A percentile compares a stretch with the other conserved stretches of the same genome.
Conservation (phyloP, 1,139 yeast genomes). For the Pichia sp. region DNA sequence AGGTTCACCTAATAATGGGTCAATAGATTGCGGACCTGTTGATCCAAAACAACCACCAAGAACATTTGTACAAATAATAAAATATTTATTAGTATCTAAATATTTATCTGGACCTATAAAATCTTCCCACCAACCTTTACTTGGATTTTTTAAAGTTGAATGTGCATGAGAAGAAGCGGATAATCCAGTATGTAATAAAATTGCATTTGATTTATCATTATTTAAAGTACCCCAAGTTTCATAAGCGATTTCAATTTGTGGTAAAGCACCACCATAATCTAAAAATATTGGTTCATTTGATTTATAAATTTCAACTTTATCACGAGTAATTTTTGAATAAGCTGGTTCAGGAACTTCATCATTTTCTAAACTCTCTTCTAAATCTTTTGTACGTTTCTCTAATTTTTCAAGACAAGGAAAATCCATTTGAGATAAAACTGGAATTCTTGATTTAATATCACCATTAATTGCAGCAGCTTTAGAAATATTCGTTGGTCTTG, state of each 20-base stretch:
- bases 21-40: constrained; percentile 82
- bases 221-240: constrained; percentile 86
- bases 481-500: constrained; percentile 21
- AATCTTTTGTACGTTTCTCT: constrained; percentile 50
- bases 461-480: constrained; percentile 18
- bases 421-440: constrained; percentile 47
- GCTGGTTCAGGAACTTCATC: constrained; percentile 75
- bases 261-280: constrained; percentile 77
- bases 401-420: constrained; percentile 84
- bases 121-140: constrained; percentile 94
- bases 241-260: constrained; percentile 74
- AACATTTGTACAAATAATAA: constrained; percentile 82
- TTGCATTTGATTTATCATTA: constrained; percentile 56
- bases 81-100: constrained; percentile 74
- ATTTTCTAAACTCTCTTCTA: constrained; percentile 38
- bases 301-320: constrained; percentile 51
- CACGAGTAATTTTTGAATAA: constrained; percentile 63
- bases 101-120: constrained; percentile 82
- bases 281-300: constrained; percentile 56
- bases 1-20: constrained; percentile 60
- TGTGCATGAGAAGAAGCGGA: constrained; percentile 95
- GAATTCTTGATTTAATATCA: constrained; percentile 38
- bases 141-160: constrained; percentile 62
- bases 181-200: constrained; percentile 81
- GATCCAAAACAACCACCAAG: constrained; percentile 94